Evolutionary conservation across 768 basidiomycete species (phyloP).

Genomic region (Terana coerulea): DNA sequence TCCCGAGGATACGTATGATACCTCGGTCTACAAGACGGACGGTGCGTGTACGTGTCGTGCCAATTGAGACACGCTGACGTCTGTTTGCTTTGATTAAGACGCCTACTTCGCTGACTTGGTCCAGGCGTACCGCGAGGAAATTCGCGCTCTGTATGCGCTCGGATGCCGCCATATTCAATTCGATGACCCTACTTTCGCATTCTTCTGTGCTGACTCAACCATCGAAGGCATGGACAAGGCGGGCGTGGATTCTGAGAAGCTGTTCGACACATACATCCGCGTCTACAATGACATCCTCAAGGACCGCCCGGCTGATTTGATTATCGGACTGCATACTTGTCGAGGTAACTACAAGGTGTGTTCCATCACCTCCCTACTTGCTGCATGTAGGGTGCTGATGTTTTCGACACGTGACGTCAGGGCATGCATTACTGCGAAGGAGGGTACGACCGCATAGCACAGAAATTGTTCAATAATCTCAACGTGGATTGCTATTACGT

Average conservation of each 20-base stretch:
- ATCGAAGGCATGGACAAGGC: conserved; percentile 51
- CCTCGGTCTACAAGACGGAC: conserved; percentile 55
- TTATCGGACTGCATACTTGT: conserved; percentile 56
- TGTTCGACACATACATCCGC: conserved; percentile 60
- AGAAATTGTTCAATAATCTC: conserved; percentile 50
- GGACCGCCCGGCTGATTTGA: conserved; percentile 48
- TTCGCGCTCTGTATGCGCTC: conserved; percentile 39
- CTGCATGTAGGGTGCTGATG: conserved; percentile 15
- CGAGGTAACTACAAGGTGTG: conserved; percentile 36
- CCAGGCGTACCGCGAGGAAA: conserved; percentile 41
- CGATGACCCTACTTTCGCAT: conserved; percentile 45
- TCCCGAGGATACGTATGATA: conserved; percentile 49
- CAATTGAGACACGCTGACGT: conserved; percentile 12
- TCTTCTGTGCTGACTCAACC: conserved; percentile 59
- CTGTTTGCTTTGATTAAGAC: conserved; percentile 13
- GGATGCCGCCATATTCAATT: conserved; percentile 43
- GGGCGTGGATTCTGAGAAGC: conserved; percentile 54
- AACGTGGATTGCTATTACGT: conserved; percentile 51
- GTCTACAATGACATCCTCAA: conserved; percentile 55
- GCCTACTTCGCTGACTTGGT: conserved; percentile 47
- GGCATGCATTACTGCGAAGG: conserved; percentile 57
- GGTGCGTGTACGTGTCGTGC: conserved; percentile 30
- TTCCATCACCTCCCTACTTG: background rate
- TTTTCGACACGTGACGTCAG: conserved; percentile 35
- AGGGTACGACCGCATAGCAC: conserved; percentile 48